Evolutionary conservation across 495 filamentous ascomycete species (phyloP).

Genomic region (Xylaria telfairii): DNA sequence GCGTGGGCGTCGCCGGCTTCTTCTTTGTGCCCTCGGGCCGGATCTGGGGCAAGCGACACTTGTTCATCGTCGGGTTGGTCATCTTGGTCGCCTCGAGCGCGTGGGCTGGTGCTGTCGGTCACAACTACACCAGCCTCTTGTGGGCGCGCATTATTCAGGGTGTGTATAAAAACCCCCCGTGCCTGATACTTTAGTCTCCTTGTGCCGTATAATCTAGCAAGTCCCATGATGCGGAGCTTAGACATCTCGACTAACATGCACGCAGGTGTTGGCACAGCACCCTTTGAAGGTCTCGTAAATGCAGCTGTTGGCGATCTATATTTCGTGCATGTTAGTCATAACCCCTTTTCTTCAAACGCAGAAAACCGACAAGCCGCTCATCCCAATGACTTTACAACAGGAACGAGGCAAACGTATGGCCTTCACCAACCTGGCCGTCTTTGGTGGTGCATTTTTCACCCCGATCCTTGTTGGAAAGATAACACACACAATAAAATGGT

Average conservation of each 20-base stretch:
- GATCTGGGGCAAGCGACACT: slow-evolving; percentile 90
- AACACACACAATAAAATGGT: slow-evolving; percentile 75
- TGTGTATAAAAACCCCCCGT: too few species aligned
- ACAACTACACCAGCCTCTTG: slow-evolving; percentile 72
- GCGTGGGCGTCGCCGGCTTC: slow-evolving; percentile 79
- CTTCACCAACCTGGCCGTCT: slow-evolving; percentile 83
- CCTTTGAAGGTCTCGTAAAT: slow-evolving; percentile 80
- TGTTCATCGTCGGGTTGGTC: slow-evolving; percentile 79
- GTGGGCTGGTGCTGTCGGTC: slow-evolving; percentile 77
- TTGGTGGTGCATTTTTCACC: slow-evolving; percentile 91
- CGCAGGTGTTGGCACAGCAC: slow-evolving; percentile 74
- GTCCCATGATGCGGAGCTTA: too few species aligned
- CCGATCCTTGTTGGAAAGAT: slow-evolving; percentile 89
- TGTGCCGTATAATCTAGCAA: too few species aligned
- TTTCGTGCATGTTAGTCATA: slow-evolving; percentile 71
- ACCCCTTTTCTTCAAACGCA: neutral
- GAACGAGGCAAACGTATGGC: slow-evolving; percentile 90
- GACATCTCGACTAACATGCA: too few species aligned
- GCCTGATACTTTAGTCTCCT: too few species aligned
- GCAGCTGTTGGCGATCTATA: slow-evolving; percentile 78
- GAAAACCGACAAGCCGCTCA: neutral
- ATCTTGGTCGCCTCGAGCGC: slow-evolving; percentile 72
- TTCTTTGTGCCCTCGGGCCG: slow-evolving; percentile 86
- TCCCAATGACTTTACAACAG: slow-evolving; percentile 44
- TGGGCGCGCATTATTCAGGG: slow-evolving; percentile 79